Evolutionary conservation across 805 yeast genomes (phyloP).

Genomic region (Sungouiozyma intestinalis): DNA sequence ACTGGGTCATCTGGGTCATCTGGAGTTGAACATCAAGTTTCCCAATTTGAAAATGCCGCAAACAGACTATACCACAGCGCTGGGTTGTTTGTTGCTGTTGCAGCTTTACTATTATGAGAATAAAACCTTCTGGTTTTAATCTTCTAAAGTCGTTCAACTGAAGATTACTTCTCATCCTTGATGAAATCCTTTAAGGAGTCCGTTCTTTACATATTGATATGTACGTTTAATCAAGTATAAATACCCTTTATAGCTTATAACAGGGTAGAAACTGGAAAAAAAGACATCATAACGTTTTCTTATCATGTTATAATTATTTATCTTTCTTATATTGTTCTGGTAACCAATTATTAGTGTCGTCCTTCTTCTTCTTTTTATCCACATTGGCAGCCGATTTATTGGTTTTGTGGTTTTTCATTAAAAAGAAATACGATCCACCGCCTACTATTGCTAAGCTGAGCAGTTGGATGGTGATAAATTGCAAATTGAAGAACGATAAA

Average conservation of each 20-base stretch:
- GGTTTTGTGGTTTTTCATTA: not conserved
- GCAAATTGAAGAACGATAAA: slow-evolving; percentile 63
- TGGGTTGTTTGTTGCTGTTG: slow-evolving; percentile 8
- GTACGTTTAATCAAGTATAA: too few species aligned
- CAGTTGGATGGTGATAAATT: slow-evolving; percentile 52
- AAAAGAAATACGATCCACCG: slow-evolving; percentile 34
- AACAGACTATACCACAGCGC: not conserved
- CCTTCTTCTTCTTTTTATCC: not conserved
- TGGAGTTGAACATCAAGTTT: not conserved
- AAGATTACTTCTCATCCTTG: too few species aligned
- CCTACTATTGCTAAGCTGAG: slow-evolving; percentile 41
- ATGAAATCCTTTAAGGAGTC: not conserved
- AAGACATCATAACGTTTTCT: not conserved
- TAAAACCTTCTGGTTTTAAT: too few species aligned
- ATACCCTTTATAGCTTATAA: too few species aligned
- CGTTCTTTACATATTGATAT: not conserved
- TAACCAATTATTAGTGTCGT: slow-evolving; percentile 3
- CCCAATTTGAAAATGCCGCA: not conserved
- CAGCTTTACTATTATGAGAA: slow-evolving; percentile 14
- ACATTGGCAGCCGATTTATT: not conserved
- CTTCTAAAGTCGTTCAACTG: too few species aligned
- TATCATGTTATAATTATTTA: too few species aligned
- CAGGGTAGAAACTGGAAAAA: not conserved
- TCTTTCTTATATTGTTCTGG: slow-evolving; percentile 6
- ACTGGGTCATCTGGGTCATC: too few species aligned